Percentiles rank a stretch among this genome's conserved stretches.
These are phyloP conservation scores for Blastobotrys robertii DNA, from an alignment of 805 yeast genomes.

Conservation along the genomic window DNA sequence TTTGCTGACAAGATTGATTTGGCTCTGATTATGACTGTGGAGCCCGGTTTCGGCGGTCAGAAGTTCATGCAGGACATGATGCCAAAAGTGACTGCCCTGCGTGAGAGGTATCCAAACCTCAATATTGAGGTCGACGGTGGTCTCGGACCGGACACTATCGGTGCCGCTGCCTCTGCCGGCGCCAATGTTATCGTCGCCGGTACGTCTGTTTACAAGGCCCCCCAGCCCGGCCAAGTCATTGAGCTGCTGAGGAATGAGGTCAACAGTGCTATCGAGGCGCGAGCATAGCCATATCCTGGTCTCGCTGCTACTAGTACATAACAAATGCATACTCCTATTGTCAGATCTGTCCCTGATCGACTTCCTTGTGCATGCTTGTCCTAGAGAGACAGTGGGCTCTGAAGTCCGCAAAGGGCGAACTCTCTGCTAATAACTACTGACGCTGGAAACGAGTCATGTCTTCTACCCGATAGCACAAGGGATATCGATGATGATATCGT, in stretches of 20 bases:
- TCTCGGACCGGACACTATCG: constrained; percentile 74
- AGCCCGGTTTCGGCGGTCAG: constrained; percentile 99
- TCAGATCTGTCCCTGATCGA: too few relatives aligned
- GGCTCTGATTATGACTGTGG: constrained; percentile 98
- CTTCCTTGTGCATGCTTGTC: too few relatives aligned
- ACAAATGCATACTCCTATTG: too few relatives aligned
- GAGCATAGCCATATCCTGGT: neutral
- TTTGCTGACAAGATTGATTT: constrained; percentile 73
- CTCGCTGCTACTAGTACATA: neutral
- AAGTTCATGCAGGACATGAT: constrained; percentile 92
- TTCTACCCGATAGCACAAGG: too few relatives aligned
- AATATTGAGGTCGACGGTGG: constrained; percentile 98
- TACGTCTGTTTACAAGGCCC: constrained; percentile 82
- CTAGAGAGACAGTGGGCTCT: too few relatives aligned
- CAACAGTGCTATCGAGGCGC: neutral
- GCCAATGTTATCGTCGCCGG: constrained; percentile 99
- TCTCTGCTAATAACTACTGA: too few relatives aligned
- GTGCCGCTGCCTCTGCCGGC: constrained; percentile 88
- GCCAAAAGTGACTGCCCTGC: constrained; percentile 80
- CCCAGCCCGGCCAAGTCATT: constrained; percentile 69
- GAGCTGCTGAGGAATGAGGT: constrained; percentile 19
- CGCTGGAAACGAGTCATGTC: too few relatives aligned
- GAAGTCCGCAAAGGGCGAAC: too few relatives aligned
- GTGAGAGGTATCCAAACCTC: constrained; percentile 64
- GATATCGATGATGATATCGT: too few relatives aligned